Conservation (phyloP, 1,139 yeast species). For the Magnusiomyces suaveolens region DNA sequence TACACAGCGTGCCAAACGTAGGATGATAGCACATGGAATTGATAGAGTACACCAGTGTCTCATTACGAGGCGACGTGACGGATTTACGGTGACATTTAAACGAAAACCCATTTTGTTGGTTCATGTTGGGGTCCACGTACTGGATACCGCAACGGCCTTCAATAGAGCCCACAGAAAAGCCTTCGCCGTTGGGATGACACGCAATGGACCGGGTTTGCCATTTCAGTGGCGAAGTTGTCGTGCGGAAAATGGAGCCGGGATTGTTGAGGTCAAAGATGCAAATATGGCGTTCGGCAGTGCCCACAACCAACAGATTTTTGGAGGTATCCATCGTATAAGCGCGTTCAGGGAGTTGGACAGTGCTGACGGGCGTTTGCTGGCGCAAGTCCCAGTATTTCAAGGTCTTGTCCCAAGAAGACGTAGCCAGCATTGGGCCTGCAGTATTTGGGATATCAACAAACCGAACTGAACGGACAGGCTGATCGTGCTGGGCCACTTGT, state of each 20-base stretch:
- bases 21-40: conserved; percentile 86
- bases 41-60: conserved; percentile 57
- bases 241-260: conserved; percentile 77
- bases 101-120: conserved; percentile 57
- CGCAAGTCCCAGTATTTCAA: conserved; percentile 90
- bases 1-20: conserved; percentile 76
- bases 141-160: conserved; percentile 98
- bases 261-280: conserved; percentile 62
- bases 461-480: conserved; percentile 65
- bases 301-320: conserved; percentile 77
- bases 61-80: conserved; percentile 34
- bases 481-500: conserved; percentile 82
- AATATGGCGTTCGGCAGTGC: conserved; percentile 83
- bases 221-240: conserved; percentile 69
- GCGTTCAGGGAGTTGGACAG: conserved; percentile 77
- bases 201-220: conserved; percentile 79
- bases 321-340: conserved; percentile 83
- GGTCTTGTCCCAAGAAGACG: conserved; percentile 97
- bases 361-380: conserved; percentile 73
- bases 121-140: conserved; percentile 77
- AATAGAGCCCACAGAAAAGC: conserved; percentile 84
- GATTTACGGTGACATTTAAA: conserved; percentile 83
- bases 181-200: conserved; percentile 84
- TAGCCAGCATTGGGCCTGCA: conserved; percentile 73
- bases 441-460: conserved; percentile 65